Evolutionary conservation across 257 asterid genomes (phyloP), one percentile per base, ranked within the genome.

Genomic region (Echites panduratus): DNA sequence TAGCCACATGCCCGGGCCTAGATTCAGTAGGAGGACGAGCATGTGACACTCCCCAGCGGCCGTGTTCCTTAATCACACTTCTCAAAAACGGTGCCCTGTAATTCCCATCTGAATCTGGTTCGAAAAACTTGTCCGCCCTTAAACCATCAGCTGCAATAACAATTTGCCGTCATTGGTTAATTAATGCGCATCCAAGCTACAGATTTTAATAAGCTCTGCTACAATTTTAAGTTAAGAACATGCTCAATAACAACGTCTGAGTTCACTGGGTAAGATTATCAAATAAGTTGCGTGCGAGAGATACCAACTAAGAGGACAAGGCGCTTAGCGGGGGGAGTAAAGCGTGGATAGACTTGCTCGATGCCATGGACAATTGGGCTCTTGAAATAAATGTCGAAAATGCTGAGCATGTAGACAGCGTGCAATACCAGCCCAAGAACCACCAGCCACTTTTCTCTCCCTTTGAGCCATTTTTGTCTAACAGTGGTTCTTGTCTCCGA

Each of bases 21-120:
- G 98, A 94, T 78, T 94, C 99, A 2, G 99, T 94, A 7, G 99
- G 99, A 57, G 99, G 99, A 29, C 99, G 97, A 9, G 99, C 98
- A 71, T 92, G 98, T 6, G 99, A 94, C 40, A 94, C 98, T 75
- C 99, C 99, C 97, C 97, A 94, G 43, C 97, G 92, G n/a, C 99
- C 99, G 71, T 78, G 87, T 76, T 88, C 91, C 76, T 85, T 85
- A 50, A 94, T 94, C 80, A 94, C 93, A 77, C 85, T 87, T 83
- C 99, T 87, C 88, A 94, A 86, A 71, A 91, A 91, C 20, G 98
- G 96, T 43, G 98, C 98, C 84, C 98, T 84, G 78, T 79, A 91
- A 63, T 81, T 87, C 74, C 99, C 99, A 41, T 72, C 74, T 11
- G 88, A 80, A 77, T 91, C 98, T 4, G 97, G 96, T 90, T 91